Evolutionary conservation across 169 alveolate species (phyloP), one percentile per base, ranked within the genome.

Genomic region (Hammondia hammondi): DNA sequence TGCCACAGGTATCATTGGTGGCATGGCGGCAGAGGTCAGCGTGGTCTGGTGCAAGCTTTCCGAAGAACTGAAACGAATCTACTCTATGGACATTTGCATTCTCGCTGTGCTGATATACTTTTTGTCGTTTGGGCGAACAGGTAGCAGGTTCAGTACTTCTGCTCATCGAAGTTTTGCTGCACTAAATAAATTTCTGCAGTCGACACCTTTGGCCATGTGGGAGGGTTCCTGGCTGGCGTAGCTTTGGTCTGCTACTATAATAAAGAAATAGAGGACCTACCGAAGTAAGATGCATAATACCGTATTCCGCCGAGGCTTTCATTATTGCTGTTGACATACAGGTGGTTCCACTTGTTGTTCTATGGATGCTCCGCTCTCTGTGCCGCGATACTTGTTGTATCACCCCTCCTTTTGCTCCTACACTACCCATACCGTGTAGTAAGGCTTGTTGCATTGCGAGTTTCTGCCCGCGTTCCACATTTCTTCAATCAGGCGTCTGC

Each of bases 201-300:
- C 17, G 94, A 91, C 77, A 81, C 81, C 32, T 91, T 82, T 81
- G 94, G 94, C 72, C 94, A 91, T 61, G 32, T 91, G 87, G 94
- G 94, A 91, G 94, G 94, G 71, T 91, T 91, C 94, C 85, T 91
- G 85, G 82, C 91, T 84, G 94, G 94, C 39, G 70, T 91, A 24
- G 94, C 94, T 81, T 43, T 91, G 67, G 84, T 90, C 71, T 91
- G 94, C 72, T 84, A 91, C 70, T 91, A 81, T 82, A 81, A 91
- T 90, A 91, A 81, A 84, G 67, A 91, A 27, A 67, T 81, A 48
- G 61, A 90, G 91, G 94, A 91, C 89, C 91, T 91, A 19, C 94
- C 94, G 27, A 61, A 81, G 94, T 91, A 61, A 37, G 94, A 3
- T 67, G 10, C 9, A 1, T 67, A 7, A 67, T 29, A 4, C 32